These are phyloP conservation scores for Cicer bijugum DNA, from an alignment of 306 rosid species.

Conservation along the genomic window DNA sequence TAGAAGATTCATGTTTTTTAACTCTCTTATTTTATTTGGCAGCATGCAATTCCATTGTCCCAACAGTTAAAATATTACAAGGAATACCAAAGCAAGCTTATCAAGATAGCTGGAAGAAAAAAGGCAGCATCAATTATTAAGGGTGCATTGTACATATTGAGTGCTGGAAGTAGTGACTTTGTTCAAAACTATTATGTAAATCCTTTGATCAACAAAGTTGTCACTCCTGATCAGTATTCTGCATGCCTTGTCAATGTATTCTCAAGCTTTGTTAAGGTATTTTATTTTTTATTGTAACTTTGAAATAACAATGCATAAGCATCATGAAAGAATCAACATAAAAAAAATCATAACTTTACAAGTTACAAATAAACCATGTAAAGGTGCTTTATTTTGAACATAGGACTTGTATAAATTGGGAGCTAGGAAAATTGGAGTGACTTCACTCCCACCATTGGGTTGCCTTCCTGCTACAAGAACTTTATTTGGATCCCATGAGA, in stretches of 20 bases:
- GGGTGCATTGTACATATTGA: slow-evolving; percentile 71
- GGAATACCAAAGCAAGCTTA: slow-evolving; percentile 80
- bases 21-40: slow-evolving; percentile 32
- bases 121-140: slow-evolving; percentile 75
- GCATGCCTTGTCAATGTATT: slow-evolving; percentile 58
- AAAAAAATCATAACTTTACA: background rate
- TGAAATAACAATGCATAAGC: background rate
- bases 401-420: slow-evolving; percentile 79
- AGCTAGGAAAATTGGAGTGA: slow-evolving; percentile 90
- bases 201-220: slow-evolving; percentile 64
- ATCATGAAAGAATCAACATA: background rate
- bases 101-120: slow-evolving; percentile 72
- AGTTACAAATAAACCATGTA: background rate
- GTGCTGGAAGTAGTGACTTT: slow-evolving; percentile 88
- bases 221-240: slow-evolving; percentile 75
- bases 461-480: slow-evolving; percentile 82
- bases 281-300: background rate
- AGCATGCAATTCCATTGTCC: slow-evolving; percentile 92
- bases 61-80: slow-evolving; percentile 71
- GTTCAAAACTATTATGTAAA: slow-evolving; percentile 89
- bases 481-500: slow-evolving; percentile 62
- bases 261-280: slow-evolving; percentile 72
- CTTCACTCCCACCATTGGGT: slow-evolving; percentile 92
- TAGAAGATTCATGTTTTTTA: background rate
- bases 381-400: slow-evolving; percentile 37